phyloP scores from a whole-genome alignment of 352 stramenopile genomes.

The Pythium brachiatum region DNA sequence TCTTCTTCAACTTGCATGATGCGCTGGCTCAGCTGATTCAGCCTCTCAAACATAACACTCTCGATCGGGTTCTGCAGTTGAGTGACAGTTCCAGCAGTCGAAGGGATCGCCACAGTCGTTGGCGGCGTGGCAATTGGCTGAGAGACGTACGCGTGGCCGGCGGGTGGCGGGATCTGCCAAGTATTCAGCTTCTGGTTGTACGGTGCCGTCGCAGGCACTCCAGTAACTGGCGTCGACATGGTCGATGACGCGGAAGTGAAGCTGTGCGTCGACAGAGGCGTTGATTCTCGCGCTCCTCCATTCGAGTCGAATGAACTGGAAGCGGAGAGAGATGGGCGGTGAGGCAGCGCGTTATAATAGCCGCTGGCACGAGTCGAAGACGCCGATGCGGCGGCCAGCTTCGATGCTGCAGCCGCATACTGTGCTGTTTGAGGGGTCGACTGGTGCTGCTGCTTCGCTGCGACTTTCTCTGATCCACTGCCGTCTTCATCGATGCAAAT shows the following conservation, averaged over 20 bases:
- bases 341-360: background rate
- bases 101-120: background rate
- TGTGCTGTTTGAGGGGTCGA: background rate
- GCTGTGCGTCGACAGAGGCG: background rate
- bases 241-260: background rate
- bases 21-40: conserved; percentile 42
- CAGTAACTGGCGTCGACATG: background rate
- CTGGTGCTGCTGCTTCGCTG: background rate
- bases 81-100: background rate
- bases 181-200: background rate
- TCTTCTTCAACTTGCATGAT: conserved; percentile 45
- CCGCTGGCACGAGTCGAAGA: background rate
- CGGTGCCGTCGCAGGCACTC: background rate
- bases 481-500: conserved; percentile 53
- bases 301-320: background rate
- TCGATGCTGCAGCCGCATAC: background rate
- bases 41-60: conserved; percentile 52
- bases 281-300: background rate
- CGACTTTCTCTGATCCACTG: background rate
- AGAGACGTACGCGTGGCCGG: background rate
- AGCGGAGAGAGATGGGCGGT: background rate
- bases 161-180: background rate
- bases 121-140: background rate
- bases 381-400: background rate
- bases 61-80: conserved; percentile 43